Percentiles rank a stretch among this genome's conserved stretches.
phyloP scores from a whole-genome alignment of 768 basidiomycete genomes.

The Boletus rubescentipes region DNA sequence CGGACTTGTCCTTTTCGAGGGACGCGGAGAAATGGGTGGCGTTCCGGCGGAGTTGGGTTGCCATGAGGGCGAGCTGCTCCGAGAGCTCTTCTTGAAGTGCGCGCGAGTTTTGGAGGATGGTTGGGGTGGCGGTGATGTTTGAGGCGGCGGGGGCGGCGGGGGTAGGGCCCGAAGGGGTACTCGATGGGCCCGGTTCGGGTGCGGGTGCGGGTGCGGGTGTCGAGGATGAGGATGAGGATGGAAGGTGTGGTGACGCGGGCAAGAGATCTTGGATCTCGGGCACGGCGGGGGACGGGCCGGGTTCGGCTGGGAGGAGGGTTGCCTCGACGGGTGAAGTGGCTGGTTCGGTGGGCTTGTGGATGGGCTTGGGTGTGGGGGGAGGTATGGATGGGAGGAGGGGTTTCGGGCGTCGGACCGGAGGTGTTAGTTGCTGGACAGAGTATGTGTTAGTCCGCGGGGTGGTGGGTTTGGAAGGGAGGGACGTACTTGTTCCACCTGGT shows the following conservation, averaged over 20 bases:
- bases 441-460: background rate
- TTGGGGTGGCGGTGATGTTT: constrained; percentile 34
- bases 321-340: constrained; percentile 17
- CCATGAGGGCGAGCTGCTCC: constrained; percentile 79
- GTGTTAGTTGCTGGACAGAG: constrained; percentile 40
- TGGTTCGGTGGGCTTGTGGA: background rate
- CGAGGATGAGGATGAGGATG: too few relatives aligned
- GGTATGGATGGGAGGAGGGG: constrained; percentile 58
- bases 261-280: constrained; percentile 36
- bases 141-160: constrained; percentile 35
- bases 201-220: background rate
- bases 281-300: constrained; percentile 6
- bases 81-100: constrained; percentile 74
- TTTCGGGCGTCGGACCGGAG: constrained; percentile 39
- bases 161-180: constrained; percentile 22
- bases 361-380: constrained; percentile 32
- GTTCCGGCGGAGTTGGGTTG: constrained; percentile 81
- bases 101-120: constrained; percentile 53
- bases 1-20: constrained; percentile 70
- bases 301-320: constrained; percentile 26
- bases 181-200: constrained; percentile 14
- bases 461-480: background rate
- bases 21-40: constrained; percentile 73
- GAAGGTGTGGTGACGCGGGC: constrained; percentile 33
- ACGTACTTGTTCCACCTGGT: constrained; percentile 52